phyloP scores from a whole-genome alignment of 352 stramenopile genomes.

The Pythium apleroticum region DNA sequence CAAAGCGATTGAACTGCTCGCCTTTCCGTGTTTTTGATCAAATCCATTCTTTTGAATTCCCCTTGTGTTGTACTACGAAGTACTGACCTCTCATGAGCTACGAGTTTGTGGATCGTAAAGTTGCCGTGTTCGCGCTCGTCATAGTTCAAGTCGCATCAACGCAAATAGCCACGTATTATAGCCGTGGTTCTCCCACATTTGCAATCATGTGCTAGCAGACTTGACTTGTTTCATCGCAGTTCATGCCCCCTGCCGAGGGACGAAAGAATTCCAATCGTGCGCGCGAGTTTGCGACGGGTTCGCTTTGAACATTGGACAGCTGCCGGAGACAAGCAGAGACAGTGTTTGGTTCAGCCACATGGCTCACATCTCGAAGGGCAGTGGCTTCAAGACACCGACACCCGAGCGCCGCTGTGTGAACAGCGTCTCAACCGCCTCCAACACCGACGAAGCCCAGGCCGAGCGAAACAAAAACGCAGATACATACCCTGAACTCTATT shows the following conservation, averaged over 20 bases:
- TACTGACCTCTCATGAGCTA: no score
- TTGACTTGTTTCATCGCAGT: no score
- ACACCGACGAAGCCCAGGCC: constrained; percentile 52
- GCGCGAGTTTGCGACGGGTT: constrained; percentile 1
- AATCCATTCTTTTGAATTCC: neutral
- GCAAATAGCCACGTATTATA: no score
- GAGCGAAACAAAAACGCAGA: neutral
- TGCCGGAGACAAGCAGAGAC: neutral
- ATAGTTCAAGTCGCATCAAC: no score
- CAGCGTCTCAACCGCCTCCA: constrained; percentile 88
- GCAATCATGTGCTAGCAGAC: no score
- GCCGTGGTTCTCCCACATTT: no score
- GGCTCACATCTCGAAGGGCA: constrained; percentile 90
- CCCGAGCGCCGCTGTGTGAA: constrained; percentile 92
- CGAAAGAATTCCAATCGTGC: neutral
- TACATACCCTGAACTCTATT: neutral
- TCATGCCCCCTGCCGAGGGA: neutral
- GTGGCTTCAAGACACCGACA: constrained; percentile 86
- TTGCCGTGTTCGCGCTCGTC: no score
- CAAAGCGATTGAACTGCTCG: neutral
- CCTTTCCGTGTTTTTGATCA: constrained; percentile 6
- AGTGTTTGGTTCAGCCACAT: constrained; percentile 66
- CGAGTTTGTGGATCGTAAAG: no score
- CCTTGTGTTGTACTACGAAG: no score
- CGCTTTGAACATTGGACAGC: neutral